A percentile compares a stretch with the other conserved stretches of the same genome.
phyloP scores from a whole-genome alignment of 345 rosid genomes.

The Anacardium occidentale region DNA sequence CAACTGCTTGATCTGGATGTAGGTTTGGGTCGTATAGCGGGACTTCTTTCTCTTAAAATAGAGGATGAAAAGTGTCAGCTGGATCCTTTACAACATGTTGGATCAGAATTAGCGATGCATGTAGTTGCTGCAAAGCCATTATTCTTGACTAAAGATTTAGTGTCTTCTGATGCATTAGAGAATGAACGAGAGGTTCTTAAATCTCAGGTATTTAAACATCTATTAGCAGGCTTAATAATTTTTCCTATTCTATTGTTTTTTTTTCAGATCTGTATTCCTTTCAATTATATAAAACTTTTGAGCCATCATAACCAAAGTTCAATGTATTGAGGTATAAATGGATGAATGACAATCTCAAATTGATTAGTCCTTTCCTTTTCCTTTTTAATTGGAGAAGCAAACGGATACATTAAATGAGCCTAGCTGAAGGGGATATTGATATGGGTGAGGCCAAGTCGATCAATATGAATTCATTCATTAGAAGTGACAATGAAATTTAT shows the following conservation, averaged over 20 bases:
- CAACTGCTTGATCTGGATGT: conserved; percentile 19
- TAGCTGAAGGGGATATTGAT: background rate
- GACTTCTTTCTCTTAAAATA: conserved; percentile 75
- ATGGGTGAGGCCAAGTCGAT: background rate
- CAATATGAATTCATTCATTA: background rate
- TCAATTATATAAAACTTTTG: background rate
- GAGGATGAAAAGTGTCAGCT: conserved; percentile 47
- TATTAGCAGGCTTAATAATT: background rate
- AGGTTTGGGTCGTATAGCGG: conserved; percentile 96
- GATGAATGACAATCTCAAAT: background rate
- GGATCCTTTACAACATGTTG: conserved; percentile 66
- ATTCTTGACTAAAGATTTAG: conserved; percentile 68
- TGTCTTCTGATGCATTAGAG: conserved; percentile 66
- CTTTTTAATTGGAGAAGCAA: background rate
- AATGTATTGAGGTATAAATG: background rate
- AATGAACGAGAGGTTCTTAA: conserved; percentile 86
- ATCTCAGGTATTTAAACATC: conserved; percentile 62
- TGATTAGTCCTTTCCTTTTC: background rate
- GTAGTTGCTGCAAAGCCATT: conserved; percentile 90
- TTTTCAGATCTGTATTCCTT: background rate
- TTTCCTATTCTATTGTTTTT: background rate
- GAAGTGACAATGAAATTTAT: no score
- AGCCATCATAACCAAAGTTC: background rate
- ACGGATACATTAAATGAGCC: background rate
- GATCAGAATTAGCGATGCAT: conserved; percentile 97